Evolutionary conservation across 2,329 filamentous ascomycete species (phyloP).

Genomic region (Penicillium aurantiogriseum): DNA sequence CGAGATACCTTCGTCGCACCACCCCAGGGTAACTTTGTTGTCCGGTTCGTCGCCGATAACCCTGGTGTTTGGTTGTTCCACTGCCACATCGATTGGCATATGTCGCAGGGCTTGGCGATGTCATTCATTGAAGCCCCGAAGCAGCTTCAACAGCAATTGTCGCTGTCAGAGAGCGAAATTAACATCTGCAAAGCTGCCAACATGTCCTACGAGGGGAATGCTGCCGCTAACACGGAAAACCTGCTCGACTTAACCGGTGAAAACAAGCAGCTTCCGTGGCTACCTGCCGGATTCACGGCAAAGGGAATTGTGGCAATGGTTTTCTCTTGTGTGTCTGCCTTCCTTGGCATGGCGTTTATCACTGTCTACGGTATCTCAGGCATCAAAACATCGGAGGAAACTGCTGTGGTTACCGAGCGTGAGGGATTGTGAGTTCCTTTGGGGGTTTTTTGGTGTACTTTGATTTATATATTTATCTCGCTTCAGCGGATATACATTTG

Average conservation of each 20-base stretch:
- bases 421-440: neutral
- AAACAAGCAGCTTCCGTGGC: conserved; percentile 52
- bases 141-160: conserved; percentile 59
- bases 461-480: neutral
- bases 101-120: conserved; percentile 64
- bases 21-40: conserved; percentile 65
- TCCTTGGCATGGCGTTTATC: conserved; percentile 67
- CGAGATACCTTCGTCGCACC: conserved; percentile 67
- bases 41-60: conserved; percentile 51
- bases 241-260: conserved; percentile 63
- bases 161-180: conserved; percentile 61
- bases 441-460: neutral
- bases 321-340: conserved; percentile 67
- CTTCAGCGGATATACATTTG: neutral
- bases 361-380: conserved; percentile 56
- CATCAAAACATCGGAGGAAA: neutral
- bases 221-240: conserved; percentile 67
- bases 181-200: conserved; percentile 57
- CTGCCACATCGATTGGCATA: conserved; percentile 79
- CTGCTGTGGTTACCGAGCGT: neutral
- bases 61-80: conserved; percentile 68
- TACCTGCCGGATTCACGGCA: conserved; percentile 69
- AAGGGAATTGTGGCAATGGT: conserved; percentile 71
- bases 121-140: conserved; percentile 64
- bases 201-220: conserved; percentile 64